These are phyloP conservation scores for Claviceps sp. DNA, from an alignment of 2,329 filamentous ascomycete genomes.

Conservation along the genomic window DNA sequence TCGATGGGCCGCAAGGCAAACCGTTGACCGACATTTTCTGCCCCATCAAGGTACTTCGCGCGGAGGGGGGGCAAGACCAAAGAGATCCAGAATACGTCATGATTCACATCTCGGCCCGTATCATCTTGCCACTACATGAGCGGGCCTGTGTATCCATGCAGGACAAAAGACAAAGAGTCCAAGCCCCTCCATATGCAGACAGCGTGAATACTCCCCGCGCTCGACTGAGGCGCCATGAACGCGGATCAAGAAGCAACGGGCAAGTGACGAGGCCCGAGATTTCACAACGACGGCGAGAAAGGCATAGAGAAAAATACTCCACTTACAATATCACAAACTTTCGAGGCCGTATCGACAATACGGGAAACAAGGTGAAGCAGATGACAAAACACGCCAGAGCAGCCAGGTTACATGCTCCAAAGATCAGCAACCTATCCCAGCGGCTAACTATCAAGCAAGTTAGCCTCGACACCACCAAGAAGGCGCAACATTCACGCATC, in stretches of 20 bases:
- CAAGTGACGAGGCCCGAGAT: no score
- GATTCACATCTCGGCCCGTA: neutral
- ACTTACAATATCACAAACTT: slow-evolving; percentile 98
- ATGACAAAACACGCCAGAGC: slow-evolving; percentile 86
- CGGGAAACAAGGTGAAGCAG: slow-evolving; percentile 80
- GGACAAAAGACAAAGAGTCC: neutral
- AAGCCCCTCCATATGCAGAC: neutral
- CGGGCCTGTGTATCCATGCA: no score
- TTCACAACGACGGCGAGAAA: neutral
- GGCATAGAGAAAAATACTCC: slow-evolving; percentile 5
- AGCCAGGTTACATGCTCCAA: slow-evolving; percentile 79
- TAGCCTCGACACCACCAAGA: slow-evolving; percentile 22
- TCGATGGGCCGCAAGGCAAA: neutral
- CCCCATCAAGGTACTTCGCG: neutral
- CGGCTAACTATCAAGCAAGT: slow-evolving; percentile 60
- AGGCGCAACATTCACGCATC: slow-evolving; percentile 27
- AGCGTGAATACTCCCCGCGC: no score
- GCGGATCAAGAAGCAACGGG: neutral
- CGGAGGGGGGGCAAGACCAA: neutral
- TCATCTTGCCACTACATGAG: neutral
- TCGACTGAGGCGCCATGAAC: neutral
- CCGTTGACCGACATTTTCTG: neutral
- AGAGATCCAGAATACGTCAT: neutral
- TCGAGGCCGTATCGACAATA: slow-evolving; percentile 65
- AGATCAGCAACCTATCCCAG: slow-evolving; percentile 91